Evolutionary conservation across 257 asterid genomes (phyloP).

Genomic region (Salvia rosmarinus): DNA sequence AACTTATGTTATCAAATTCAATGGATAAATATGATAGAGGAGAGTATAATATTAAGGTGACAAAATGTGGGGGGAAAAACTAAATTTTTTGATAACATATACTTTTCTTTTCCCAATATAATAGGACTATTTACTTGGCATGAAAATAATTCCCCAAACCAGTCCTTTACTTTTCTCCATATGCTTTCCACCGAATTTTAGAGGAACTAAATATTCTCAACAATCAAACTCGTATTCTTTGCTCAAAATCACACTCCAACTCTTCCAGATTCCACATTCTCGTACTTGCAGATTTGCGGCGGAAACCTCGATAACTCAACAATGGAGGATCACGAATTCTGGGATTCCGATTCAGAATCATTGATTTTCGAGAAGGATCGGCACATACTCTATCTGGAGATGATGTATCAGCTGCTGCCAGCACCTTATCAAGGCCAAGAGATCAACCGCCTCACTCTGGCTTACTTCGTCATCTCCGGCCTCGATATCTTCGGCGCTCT

Average conservation of each 20-base stretch:
- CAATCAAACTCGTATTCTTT: neutral
- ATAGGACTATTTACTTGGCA: neutral
- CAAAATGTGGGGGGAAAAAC: neutral
- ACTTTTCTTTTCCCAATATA: too few species aligned
- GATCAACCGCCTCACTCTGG: constrained; percentile 89
- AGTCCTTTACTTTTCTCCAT: neutral
- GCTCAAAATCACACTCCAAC: constrained; percentile 2
- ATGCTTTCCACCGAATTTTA: too few species aligned
- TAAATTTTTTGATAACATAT: too few species aligned
- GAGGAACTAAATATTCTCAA: neutral
- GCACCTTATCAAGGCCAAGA: constrained; percentile 73
- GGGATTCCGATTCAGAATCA: constrained; percentile 38
- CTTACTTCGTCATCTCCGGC: constrained; percentile 75
- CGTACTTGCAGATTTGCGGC: neutral
- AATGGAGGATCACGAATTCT: constrained; percentile 36
- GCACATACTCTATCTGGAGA: constrained; percentile 60
- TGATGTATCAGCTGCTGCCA: constrained; percentile 82
- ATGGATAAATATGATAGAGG: too few species aligned
- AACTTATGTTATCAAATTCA: too few species aligned
- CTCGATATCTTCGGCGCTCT: constrained; percentile 76
- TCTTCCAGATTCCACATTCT: neutral
- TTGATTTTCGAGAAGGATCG: constrained; percentile 69
- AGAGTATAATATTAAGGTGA: neutral
- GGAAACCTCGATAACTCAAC: neutral
- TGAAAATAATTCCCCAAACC: neutral